Evolutionary conservation across 2,329 filamentous ascomycete genomes (phyloP).

Genomic region (Aspergillus tanneri): DNA sequence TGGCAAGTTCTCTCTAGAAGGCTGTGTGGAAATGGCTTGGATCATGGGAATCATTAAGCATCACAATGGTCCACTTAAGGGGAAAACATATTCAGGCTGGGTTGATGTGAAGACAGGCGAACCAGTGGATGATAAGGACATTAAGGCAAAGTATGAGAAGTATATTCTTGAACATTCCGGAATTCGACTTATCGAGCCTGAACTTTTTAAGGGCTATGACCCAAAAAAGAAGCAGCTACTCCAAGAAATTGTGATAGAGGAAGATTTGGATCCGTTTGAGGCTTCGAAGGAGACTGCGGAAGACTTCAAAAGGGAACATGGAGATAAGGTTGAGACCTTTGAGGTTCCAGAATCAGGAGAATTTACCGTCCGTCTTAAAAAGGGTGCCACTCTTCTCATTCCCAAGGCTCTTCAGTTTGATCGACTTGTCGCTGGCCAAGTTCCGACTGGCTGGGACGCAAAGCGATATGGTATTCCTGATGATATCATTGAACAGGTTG

Average conservation of each 20-base stretch:
- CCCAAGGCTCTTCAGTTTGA: constrained; percentile 97
- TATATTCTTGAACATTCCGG: constrained; percentile 93
- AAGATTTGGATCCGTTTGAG: constrained; percentile 96
- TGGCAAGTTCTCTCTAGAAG: constrained; percentile 94
- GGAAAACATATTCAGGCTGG: constrained; percentile 93
- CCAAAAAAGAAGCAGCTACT: constrained; percentile 98
- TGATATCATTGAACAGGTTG: constrained; percentile 96
- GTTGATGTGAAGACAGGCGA: constrained; percentile 93
- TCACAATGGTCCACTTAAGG: constrained; percentile 93
- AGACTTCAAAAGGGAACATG: constrained; percentile 95
- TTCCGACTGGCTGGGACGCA: constrained; percentile 95
- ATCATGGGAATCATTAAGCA: constrained; percentile 99
- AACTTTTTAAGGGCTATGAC: constrained; percentile 94
- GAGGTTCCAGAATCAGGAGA: constrained; percentile 92
- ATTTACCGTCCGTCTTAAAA: constrained; percentile 90
- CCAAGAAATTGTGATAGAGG: constrained; percentile 95
- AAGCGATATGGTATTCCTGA: constrained; percentile 95
- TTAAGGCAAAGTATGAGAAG: constrained; percentile 97
- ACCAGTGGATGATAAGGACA: constrained; percentile 95
- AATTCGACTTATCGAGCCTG: constrained; percentile 95
- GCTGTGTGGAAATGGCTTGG: constrained; percentile 99
- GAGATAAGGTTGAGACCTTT: constrained; percentile 96
- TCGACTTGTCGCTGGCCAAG: constrained; percentile 92
- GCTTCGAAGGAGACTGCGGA: constrained; percentile 94
- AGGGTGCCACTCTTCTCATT: constrained; percentile 91